A percentile compares a stretch with the other conserved stretches of the same genome.
Conservation (phyloP, 2,329 filamentous ascomycete genomes). For the Pseudogymnoascus sp. region DNA sequence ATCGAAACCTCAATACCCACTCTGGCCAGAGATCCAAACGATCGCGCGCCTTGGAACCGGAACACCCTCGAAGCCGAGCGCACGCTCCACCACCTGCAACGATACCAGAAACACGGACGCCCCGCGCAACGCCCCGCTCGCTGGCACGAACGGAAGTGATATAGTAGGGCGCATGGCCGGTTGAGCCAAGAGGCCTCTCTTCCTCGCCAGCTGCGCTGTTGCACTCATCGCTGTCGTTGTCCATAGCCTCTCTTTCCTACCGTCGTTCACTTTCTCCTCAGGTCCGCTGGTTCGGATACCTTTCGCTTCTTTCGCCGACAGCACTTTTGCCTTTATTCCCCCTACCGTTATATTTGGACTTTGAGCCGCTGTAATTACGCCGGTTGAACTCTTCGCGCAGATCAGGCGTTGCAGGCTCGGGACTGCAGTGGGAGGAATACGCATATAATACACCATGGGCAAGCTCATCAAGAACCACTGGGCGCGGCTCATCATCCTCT, state of each 20-base stretch:
- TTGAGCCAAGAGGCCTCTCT: background rate
- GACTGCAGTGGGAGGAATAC: background rate
- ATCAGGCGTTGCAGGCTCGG: slow-evolving; percentile 1
- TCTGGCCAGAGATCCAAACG: background rate
- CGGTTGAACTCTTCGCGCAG: background rate
- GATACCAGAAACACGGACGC: background rate
- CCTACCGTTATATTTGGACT: background rate
- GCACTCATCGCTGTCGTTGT: slow-evolving; percentile 1
- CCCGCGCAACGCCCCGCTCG: background rate
- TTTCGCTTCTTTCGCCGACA: slow-evolving; percentile 2
- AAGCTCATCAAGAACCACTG: slow-evolving; percentile 99
- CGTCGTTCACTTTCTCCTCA: background rate
- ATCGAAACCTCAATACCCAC: slow-evolving; percentile 6
- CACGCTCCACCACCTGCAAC: background rate
- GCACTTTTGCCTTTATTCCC: background rate
- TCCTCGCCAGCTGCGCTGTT: background rate
- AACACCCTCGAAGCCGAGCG: slow-evolving; percentile 3
- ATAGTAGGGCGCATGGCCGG: slow-evolving; percentile 7
- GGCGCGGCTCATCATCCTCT: slow-evolving; percentile 87
- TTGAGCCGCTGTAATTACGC: background rate
- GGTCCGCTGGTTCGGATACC: slow-evolving; percentile 3
- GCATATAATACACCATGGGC: slow-evolving; percentile 55
- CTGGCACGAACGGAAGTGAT: background rate
- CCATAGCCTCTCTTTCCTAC: background rate
- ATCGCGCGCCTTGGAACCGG: slow-evolving; percentile 1